These are phyloP conservation scores for Coemansia erecta DNA, from an alignment of 192 early-diverging fungal species.

Conservation along the genomic window DNA sequence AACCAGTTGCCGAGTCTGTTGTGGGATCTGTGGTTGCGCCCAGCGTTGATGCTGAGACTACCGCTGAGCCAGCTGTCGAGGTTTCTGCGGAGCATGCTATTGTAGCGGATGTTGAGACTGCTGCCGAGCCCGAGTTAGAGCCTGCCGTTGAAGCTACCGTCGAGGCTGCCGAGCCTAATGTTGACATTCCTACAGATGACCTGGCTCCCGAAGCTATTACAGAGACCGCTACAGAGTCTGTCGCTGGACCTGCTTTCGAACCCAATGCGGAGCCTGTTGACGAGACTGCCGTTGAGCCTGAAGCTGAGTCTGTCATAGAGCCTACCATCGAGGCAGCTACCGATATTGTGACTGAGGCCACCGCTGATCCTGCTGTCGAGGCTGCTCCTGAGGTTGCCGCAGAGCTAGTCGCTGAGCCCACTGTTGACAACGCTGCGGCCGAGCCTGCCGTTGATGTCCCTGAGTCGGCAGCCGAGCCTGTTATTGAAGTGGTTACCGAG, in stretches of 20 bases:
- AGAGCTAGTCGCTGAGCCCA: neutral
- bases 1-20: neutral
- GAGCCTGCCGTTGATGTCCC: neutral
- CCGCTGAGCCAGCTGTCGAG: neutral
- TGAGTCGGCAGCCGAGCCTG: neutral
- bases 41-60: neutral
- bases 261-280: neutral
- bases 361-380: neutral
- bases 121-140: neutral
- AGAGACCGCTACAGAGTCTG: neutral
- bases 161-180: neutral
- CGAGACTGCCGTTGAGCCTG: neutral
- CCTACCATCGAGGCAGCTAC: neutral
- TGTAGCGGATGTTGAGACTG: neutral
- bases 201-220: neutral
- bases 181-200: neutral
- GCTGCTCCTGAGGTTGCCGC: neutral
- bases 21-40: neutral
- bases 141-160: neutral
- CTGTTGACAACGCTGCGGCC: neutral
- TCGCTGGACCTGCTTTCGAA: neutral
- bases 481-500: neutral
- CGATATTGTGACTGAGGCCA: neutral
- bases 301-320: constrained; percentile 1
- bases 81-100: neutral